These are phyloP conservation scores for Hemileia vastatrix DNA, from an alignment of 1,284 basidiomycete genomes.

Conservation along the genomic window DNA sequence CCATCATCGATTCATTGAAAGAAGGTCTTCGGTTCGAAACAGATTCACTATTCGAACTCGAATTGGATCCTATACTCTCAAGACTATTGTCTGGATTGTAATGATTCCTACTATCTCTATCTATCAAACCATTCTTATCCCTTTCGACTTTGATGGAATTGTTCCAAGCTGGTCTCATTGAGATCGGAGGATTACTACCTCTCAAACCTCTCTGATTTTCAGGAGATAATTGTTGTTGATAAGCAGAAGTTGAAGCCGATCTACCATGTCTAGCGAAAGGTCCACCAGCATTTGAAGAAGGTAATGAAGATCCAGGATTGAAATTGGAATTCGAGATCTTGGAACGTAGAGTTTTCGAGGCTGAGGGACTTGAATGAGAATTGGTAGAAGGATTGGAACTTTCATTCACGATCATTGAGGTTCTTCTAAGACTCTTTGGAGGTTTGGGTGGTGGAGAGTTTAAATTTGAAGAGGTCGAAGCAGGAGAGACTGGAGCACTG, in stretches of 20 bases:
- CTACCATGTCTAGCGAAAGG: not conserved
- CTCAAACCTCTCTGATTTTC: not conserved
- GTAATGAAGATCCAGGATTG: not conserved
- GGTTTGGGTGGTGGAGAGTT: not conserved
- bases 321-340: not conserved
- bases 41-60: too few species aligned
- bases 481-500: not conserved
- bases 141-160: not conserved
- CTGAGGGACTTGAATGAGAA: not conserved
- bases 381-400: not conserved
- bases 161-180: not conserved
- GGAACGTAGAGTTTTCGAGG: not conserved
- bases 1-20: too few species aligned
- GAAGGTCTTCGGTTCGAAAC: too few species aligned
- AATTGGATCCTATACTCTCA: too few species aligned
- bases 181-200: not conserved
- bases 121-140: too few species aligned
- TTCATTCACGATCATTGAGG: not conserved
- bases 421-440: not conserved
- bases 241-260: not conserved
- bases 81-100: too few species aligned
- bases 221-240: not conserved
- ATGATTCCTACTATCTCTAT: too few species aligned
- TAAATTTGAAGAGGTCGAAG: not conserved
- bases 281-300: not conserved